Conservation (phyloP, 73 alveolate species). For the Uronychia binucleata region DNA sequence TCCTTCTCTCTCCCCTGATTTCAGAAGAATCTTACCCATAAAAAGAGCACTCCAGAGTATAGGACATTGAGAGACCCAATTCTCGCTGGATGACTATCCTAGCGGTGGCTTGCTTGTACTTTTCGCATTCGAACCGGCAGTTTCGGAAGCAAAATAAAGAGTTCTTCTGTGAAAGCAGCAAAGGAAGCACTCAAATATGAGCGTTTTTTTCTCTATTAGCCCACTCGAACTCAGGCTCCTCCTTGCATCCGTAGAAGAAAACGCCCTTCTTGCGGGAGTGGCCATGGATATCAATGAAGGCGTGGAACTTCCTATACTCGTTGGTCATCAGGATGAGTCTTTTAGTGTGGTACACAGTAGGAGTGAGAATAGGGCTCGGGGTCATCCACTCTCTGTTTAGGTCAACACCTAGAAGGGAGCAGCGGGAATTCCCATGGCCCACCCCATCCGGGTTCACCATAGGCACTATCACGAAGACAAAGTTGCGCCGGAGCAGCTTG, state of each 20-base stretch:
- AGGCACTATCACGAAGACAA: constrained; percentile 73
- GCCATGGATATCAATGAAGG: constrained; percentile 75
- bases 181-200: constrained; percentile 27
- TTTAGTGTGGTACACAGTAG: constrained; percentile 73
- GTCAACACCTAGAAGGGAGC: constrained; percentile 81
- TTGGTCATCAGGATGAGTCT: constrained; percentile 67
- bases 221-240: not conserved
- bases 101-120: constrained; percentile 42
- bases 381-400: constrained; percentile 75
- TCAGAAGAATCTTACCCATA: too few species aligned
- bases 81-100: constrained; percentile 43
- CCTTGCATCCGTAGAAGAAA: constrained; percentile 57
- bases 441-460: constrained; percentile 87
- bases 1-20: not conserved
- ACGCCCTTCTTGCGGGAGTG: constrained; percentile 75
- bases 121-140: constrained; percentile 29
- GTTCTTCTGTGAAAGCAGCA: constrained; percentile 41
- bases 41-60: constrained; percentile 33
- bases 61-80: constrained; percentile 20
- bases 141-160: constrained; percentile 8
- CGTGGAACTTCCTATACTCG: constrained; percentile 61
- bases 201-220: constrained; percentile 41
- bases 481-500: constrained; percentile 63
- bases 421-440: constrained; percentile 77
- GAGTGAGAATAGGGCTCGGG: constrained; percentile 78